phyloP scores from a whole-genome alignment of 768 basidiomycete species.

The Amylocystis lapponica region DNA sequence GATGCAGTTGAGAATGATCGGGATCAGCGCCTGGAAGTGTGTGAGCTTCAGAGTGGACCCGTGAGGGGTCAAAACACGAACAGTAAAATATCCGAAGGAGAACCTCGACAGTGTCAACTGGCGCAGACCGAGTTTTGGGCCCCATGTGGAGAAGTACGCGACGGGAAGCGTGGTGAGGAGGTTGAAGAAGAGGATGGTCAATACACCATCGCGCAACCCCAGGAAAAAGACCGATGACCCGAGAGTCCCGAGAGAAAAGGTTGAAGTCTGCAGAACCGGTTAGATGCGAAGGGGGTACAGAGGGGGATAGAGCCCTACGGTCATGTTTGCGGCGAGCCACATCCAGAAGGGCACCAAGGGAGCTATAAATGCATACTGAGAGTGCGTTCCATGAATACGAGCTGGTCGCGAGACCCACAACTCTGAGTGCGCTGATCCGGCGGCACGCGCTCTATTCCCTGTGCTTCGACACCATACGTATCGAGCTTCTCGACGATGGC shows the following conservation, averaged over 20 bases:
- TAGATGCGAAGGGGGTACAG: too few species aligned
- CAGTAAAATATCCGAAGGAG: slow-evolving; percentile 31
- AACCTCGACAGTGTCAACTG: slow-evolving; percentile 39
- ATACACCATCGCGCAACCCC: slow-evolving; percentile 31
- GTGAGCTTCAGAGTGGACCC: too few species aligned
- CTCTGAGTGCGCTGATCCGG: slow-evolving; percentile 18
- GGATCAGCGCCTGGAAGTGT: slow-evolving; percentile 16
- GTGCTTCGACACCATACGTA: slow-evolving; percentile 28
- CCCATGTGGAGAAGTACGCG: slow-evolving; percentile 33
- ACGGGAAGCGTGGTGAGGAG: slow-evolving; percentile 26
- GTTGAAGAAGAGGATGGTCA: slow-evolving; percentile 39
- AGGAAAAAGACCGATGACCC: slow-evolving; percentile 30
- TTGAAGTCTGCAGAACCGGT: slow-evolving; percentile 17
- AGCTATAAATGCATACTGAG: not conserved
- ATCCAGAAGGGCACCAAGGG: slow-evolving; percentile 10
- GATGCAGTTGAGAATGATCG: slow-evolving; percentile 34
- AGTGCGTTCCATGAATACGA: not conserved
- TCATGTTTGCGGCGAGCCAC: slow-evolving; percentile 30
- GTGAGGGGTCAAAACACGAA: too few species aligned
- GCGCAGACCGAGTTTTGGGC: slow-evolving; percentile 34
- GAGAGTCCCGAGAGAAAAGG: slow-evolving; percentile 34
- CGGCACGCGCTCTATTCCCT: slow-evolving; percentile 31
- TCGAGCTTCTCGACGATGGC: slow-evolving; percentile 12
- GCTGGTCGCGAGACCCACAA: not conserved
- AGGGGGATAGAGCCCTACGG: slow-evolving; percentile 4